Conservation (phyloP, 441 rosid genomes). For the Erodium chrysanthum region DNA sequence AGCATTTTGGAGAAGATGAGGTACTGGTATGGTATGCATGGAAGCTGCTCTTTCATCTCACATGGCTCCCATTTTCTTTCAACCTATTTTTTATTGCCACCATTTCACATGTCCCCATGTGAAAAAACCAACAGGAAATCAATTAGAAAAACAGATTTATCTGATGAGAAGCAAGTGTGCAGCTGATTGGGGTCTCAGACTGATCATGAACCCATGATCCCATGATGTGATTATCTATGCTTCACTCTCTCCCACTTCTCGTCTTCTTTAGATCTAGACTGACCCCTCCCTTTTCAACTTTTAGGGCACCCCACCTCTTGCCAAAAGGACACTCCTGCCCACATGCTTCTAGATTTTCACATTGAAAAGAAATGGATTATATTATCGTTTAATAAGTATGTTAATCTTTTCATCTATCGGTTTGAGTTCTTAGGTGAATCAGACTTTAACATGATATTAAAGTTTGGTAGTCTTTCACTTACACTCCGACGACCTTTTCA, state of each 20-base stretch:
- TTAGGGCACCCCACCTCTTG: neutral
- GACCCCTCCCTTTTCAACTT: neutral
- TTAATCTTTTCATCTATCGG: too few species aligned
- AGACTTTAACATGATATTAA: too few species aligned
- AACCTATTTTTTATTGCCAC: neutral
- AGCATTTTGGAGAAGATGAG: neutral
- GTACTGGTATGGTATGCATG: neutral
- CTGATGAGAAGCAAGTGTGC: neutral
- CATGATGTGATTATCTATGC: neutral
- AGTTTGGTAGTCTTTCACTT: too few species aligned
- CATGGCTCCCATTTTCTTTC: neutral
- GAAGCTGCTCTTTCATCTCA: neutral
- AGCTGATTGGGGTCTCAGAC: too few species aligned
- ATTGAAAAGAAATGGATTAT: neutral
- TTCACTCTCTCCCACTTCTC: neutral
- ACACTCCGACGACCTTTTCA: too few species aligned
- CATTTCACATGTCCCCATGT: neutral
- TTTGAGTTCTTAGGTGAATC: too few species aligned
- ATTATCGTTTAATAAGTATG: too few species aligned
- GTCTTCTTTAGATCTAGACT: neutral
- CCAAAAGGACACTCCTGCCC: neutral
- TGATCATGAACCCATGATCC: neutral
- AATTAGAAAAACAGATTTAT: neutral
- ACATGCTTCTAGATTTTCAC: neutral
- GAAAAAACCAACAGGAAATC: neutral